Conservation (phyloP, 2,329 filamentous ascomycete species). For the Ophiocordyceps australis region DNA sequence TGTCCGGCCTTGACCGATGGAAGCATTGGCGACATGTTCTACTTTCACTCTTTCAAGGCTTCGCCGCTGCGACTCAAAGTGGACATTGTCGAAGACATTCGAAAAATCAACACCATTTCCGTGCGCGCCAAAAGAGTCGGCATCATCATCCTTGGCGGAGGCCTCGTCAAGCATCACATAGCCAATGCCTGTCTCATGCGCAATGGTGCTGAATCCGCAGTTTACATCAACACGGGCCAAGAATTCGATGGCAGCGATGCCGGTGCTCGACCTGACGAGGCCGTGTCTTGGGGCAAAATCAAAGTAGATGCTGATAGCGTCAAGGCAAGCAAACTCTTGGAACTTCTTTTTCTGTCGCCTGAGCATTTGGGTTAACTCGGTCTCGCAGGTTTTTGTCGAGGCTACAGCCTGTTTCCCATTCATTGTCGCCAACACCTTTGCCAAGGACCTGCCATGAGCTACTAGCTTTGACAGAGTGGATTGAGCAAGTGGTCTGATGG, state of each 20-base stretch:
- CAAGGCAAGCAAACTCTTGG: too few relatives aligned
- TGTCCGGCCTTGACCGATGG: constrained; percentile 93
- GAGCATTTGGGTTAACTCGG: too few relatives aligned
- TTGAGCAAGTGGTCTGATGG: too few relatives aligned
- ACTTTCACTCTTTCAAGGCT: constrained; percentile 91
- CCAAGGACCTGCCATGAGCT: constrained; percentile 23
- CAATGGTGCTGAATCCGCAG: constrained; percentile 89
- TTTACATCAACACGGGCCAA: constrained; percentile 94
- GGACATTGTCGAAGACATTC: constrained; percentile 88
- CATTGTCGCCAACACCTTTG: constrained; percentile 50
- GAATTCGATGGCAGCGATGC: constrained; percentile 97
- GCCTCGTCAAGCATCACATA: constrained; percentile 96
- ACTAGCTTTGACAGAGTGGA: too few relatives aligned
- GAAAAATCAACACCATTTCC: constrained; percentile 79
- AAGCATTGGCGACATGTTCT: constrained; percentile 92
- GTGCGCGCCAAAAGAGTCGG: constrained; percentile 75
- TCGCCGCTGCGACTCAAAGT: constrained; percentile 67
- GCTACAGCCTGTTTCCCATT: constrained; percentile 47
- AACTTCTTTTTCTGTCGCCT: too few relatives aligned
- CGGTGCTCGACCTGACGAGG: constrained; percentile 85
- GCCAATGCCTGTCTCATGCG: constrained; percentile 96
- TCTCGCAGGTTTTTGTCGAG: constrained; percentile 41
- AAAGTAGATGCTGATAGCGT: constrained; percentile 75
- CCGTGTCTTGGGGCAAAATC: constrained; percentile 97
- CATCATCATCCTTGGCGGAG: constrained; percentile 90